phyloP scores from a whole-genome alignment of 345 rosid genomes.

The Chamaenerion angustifolium region DNA sequence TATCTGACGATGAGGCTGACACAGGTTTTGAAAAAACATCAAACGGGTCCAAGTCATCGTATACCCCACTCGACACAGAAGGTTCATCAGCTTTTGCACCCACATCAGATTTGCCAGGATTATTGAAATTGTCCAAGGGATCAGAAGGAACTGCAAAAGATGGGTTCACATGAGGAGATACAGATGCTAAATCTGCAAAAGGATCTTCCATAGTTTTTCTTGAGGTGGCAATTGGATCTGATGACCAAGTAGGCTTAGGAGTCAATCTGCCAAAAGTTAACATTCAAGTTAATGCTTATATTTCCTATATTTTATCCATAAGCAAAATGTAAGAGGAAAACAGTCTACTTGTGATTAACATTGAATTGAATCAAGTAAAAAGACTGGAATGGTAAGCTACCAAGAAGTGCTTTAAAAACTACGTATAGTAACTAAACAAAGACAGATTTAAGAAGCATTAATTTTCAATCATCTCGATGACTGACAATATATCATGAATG shows the following conservation, averaged over 20 bases:
- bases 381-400: too few species aligned
- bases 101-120: conserved; percentile 9
- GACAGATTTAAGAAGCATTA: too few species aligned
- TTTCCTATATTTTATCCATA: not conserved
- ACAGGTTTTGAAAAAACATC: conserved; percentile 44
- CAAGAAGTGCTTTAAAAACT: too few species aligned
- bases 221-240: conserved; percentile 7
- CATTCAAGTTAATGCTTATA: not conserved
- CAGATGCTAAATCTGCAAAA: conserved; percentile 10
- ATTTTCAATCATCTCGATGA: too few species aligned
- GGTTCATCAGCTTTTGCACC: conserved; percentile 7
- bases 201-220: conserved; percentile 10
- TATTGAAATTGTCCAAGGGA: conserved; percentile 13
- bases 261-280: conserved; percentile 11
- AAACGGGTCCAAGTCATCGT: conserved; percentile 55
- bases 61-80: conserved; percentile 17
- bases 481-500: too few species aligned
- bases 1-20: conserved; percentile 32
- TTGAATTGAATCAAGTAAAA: too few species aligned
- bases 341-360: not conserved
- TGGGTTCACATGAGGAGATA: conserved; percentile 8
- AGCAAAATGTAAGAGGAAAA: not conserved
- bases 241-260: conserved; percentile 9
- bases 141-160: conserved; percentile 11
- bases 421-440: too few species aligned